These are phyloP conservation scores for Phytophthora aleatoria DNA, from an alignment of 352 stramenopile genomes.

Conservation along the genomic window DNA sequence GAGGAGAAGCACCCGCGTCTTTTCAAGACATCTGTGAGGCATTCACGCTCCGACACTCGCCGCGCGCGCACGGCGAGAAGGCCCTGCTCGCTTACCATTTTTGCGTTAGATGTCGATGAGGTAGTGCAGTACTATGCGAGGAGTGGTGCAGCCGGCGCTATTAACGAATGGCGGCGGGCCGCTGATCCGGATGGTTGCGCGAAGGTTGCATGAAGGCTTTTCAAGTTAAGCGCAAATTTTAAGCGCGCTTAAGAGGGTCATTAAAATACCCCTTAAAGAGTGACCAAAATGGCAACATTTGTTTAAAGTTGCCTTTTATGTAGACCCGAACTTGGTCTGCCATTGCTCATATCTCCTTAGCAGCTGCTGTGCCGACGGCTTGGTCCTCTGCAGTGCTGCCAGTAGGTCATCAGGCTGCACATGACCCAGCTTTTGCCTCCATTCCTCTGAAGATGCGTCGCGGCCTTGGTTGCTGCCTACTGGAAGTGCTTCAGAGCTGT, in stretches of 20 bases:
- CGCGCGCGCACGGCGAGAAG: neutral
- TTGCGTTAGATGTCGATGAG: constrained; percentile 86
- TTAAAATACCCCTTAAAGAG: constrained; percentile 3
- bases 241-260: constrained; percentile 37
- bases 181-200: constrained; percentile 9
- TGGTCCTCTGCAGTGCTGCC: constrained; percentile 72
- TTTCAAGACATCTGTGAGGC: neutral
- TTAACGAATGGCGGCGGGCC: constrained; percentile 14
- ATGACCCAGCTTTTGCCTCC: constrained; percentile 62
- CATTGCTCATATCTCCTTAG: constrained; percentile 84
- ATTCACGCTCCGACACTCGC: neutral
- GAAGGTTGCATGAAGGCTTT: constrained; percentile 6
- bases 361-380: constrained; percentile 75
- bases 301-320: constrained; percentile 28
- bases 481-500: constrained; percentile 30
- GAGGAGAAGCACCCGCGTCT: constrained; percentile 15
- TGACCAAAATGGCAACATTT: constrained; percentile 29
- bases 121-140: constrained; percentile 73
- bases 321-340: constrained; percentile 82
- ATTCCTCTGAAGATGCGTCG: constrained; percentile 42
- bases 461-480: constrained; percentile 19
- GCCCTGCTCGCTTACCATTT: constrained; percentile 58
- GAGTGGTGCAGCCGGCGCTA: constrained; percentile 38
- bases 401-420: constrained; percentile 62
- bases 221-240: constrained; percentile 1